Base-by-base conservation (phyloP, 1,139 yeast species). In the Protomyces macrosporus region DNA sequence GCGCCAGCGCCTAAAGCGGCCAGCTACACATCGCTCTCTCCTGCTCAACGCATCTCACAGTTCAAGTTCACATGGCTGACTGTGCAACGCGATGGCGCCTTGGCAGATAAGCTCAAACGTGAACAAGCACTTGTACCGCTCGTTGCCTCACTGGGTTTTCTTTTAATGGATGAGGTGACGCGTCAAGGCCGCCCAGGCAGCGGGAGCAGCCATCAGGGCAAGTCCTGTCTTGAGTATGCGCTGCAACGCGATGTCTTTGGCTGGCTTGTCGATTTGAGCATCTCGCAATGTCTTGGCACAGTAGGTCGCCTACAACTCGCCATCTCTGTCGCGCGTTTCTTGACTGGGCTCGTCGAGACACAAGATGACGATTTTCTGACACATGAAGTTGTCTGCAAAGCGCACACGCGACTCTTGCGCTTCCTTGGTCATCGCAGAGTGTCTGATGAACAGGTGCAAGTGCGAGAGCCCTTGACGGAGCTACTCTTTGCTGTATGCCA, bases 321-420 rank as follows among this genome's bases (percentile, higher is more conserved):
- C 30, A 45, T n/a, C 6, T 16, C 16, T 33, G 35, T 55, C 23
- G 53, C 37, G 10, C 12, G 32, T 16, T 32, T 39, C 16, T 30
- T 55, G 6, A 23, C 45, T 4, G 45, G 48, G 6, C n/a, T 55
- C 32, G 37, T 55, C 3, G 60, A 55, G 12, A 16, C 48, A 32
- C 60, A 55, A 4, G 37, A 45, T n/a, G 53, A 55, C 36, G 60
- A 55, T 14, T 45, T 55, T 7, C 39, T 55, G n/a, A 45, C 53
- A n/a, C 60, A 55, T 16, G 60, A 55, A 32, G 60, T 39, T 16
- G 45, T 55, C 32, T 55, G 39, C 36, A 32, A 37, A 51, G 48
- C 32, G 6, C 42, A 45, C 12, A 12, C 14, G 14, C 53, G 48
- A 23, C 45, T 55, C 14, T 35, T 55, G n/a, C n/a, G 37, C 12